phyloP scores from a whole-genome alignment of 2,329 filamentous ascomycete genomes.

The Scytalidium lignicola region DNA sequence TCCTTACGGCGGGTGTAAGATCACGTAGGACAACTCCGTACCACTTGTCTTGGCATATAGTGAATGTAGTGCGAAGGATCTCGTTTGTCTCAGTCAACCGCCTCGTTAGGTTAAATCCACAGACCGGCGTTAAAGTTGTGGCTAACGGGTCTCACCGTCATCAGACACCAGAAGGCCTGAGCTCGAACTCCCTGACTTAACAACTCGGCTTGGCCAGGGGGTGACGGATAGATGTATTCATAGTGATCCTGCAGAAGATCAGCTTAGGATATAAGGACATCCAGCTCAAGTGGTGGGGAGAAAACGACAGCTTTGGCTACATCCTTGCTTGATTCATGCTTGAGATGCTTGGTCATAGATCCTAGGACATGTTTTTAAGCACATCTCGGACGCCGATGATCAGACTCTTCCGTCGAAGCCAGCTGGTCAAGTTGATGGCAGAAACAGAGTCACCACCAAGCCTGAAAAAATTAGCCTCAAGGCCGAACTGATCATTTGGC shows the following conservation, averaged over 20 bases:
- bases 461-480: slow-evolving; percentile 24
- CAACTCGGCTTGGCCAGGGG: slow-evolving; percentile 15
- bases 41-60: slow-evolving; percentile 2
- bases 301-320: slow-evolving; percentile 1
- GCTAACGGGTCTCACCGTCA: slow-evolving; percentile 2
- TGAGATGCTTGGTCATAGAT: slow-evolving; percentile 3
- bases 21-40: slow-evolving; percentile 15
- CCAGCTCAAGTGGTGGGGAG: not conserved
- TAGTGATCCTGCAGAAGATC: slow-evolving; percentile 1
- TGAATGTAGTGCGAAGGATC: slow-evolving; percentile 13
- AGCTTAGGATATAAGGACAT: not conserved
- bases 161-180: slow-evolving; percentile 13
- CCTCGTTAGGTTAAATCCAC: slow-evolving; percentile 3
- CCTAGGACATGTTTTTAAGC: not conserved
- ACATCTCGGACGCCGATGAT: slow-evolving; percentile 2
- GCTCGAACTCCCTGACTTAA: slow-evolving; percentile 9
- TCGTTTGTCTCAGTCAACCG: slow-evolving; percentile 9
- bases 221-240: slow-evolving; percentile 15
- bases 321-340: not conserved
- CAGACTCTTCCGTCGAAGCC: not conserved
- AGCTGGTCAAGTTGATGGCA: slow-evolving; percentile 19
- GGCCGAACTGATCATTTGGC: no score
- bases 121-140: slow-evolving; percentile 1
- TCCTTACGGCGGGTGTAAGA: slow-evolving; percentile 8
- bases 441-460: slow-evolving; percentile 29